These are phyloP conservation scores for Phytophthora ohioensis DNA, from an alignment of 352 stramenopile species.

Conservation along the genomic window DNA sequence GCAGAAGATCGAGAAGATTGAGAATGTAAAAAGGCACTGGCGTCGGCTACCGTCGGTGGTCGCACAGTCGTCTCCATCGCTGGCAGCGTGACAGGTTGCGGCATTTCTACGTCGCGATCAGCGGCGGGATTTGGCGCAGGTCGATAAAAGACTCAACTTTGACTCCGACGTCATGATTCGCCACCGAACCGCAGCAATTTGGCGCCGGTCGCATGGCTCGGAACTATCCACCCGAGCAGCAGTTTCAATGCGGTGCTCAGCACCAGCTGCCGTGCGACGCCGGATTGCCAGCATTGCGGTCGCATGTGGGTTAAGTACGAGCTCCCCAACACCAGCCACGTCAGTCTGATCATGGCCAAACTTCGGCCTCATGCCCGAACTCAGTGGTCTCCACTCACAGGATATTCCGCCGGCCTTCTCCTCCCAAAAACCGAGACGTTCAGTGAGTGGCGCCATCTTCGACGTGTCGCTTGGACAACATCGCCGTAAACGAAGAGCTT, in stretches of 20 bases:
- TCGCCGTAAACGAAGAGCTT: neutral
- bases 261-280: conserved; percentile 1
- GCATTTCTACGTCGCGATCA: conserved; percentile 23
- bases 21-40: neutral
- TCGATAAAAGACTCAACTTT: conserved; percentile 6
- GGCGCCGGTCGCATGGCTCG: neutral
- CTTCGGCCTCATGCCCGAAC: neutral
- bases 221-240: conserved; percentile 11
- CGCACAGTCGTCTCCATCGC: neutral
- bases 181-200: neutral
- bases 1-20: conserved; percentile 10
- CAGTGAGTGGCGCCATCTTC: conserved; percentile 3
- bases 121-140: conserved; percentile 6
- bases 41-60: too few relatives aligned
- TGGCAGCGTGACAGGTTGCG: conserved; percentile 2
- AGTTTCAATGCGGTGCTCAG: conserved; percentile 11
- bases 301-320: conserved; percentile 3
- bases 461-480: neutral
- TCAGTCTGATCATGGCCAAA: conserved; percentile 19
- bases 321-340: conserved; percentile 3
- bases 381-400: conserved; percentile 9
- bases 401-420: conserved; percentile 13
- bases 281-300: conserved; percentile 9
- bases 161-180: neutral
- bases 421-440: neutral